Evolutionary conservation across 768 basidiomycete species (phyloP).

Genomic region (Rickenella mellea): DNA sequence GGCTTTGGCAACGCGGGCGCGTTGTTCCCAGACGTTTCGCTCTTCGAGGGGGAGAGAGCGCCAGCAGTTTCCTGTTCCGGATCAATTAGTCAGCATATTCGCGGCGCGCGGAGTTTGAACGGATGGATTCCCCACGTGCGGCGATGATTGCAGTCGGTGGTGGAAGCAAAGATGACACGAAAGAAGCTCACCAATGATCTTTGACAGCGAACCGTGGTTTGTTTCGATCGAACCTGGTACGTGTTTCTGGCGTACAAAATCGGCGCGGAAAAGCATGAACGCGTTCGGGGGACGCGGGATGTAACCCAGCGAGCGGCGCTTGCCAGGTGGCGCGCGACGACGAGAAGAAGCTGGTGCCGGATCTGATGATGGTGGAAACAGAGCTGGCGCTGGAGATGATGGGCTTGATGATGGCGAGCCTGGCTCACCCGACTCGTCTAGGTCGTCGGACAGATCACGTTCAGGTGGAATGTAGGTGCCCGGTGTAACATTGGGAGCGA

Average conservation of each 20-base stretch:
- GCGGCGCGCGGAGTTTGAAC: neutral
- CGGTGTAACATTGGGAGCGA: conserved; percentile 55
- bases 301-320: conserved; percentile 47
- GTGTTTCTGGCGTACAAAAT: conserved; percentile 56
- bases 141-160: neutral
- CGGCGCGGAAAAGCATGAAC: conserved; percentile 77
- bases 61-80: conserved; percentile 42
- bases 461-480: conserved; percentile 34
- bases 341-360: conserved; percentile 30
- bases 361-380: conserved; percentile 46
- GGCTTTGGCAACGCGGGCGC: conserved; percentile 65
- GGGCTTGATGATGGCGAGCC: conserved; percentile 13
- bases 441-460: conserved; percentile 21
- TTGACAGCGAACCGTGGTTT: conserved; percentile 38
- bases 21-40: conserved; percentile 63
- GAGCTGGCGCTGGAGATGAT: conserved; percentile 18
- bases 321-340: conserved; percentile 47
- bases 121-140: neutral
- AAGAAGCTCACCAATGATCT: conserved; percentile 28
- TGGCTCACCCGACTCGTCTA: conserved; percentile 14
- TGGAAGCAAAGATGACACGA: neutral
- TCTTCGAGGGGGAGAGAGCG: conserved; percentile 59
- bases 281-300: conserved; percentile 73
- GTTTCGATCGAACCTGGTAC: conserved; percentile 45
- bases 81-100: neutral